A percentile compares a stretch with the other conserved stretches of the same genome.
Conservation (phyloP, 2,329 filamentous ascomycete species). For the Trichophaea hybrida region DNA sequence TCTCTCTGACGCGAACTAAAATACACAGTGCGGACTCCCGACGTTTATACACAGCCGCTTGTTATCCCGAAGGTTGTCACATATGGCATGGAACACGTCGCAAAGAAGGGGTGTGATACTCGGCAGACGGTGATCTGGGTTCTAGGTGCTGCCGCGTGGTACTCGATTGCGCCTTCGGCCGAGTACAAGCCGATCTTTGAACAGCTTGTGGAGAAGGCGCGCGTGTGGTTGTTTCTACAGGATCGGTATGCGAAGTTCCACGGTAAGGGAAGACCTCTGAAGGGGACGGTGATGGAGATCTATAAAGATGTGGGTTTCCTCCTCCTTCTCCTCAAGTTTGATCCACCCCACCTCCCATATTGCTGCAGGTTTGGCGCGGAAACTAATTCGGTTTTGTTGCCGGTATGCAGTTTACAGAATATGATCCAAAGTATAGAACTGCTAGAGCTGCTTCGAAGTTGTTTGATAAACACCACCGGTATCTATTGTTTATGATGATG, state of each 20-base stretch:
- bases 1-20: not conserved
- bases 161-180: constrained; percentile 19
- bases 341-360: no score
- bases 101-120: constrained; percentile 9
- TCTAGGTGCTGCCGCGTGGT: constrained; percentile 24
- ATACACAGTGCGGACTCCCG: not conserved
- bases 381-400: not conserved
- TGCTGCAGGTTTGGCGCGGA: no score
- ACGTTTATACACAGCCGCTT: not conserved
- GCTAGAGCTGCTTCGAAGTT: not conserved
- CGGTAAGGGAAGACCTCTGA: constrained; percentile 1
- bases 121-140: constrained; percentile 24
- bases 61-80: not conserved
- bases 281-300: constrained; percentile 3
- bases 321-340: not conserved
- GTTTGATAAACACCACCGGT: constrained; percentile 17
- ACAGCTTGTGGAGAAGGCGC: constrained; percentile 23
- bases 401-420: not conserved
- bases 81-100: constrained; percentile 21
- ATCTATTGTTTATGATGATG: constrained; percentile 15
- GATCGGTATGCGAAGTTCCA: constrained; percentile 20
- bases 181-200: constrained; percentile 21
- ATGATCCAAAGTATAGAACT: constrained; percentile 5
- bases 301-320: constrained; percentile 7
- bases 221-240: constrained; percentile 24